A percentile compares a stretch with the other conserved stretches of the same genome.
These are phyloP conservation scores for Scedosporium minutisporum DNA, from an alignment of 2,329 filamentous ascomycete species.

Conservation along the genomic window DNA sequence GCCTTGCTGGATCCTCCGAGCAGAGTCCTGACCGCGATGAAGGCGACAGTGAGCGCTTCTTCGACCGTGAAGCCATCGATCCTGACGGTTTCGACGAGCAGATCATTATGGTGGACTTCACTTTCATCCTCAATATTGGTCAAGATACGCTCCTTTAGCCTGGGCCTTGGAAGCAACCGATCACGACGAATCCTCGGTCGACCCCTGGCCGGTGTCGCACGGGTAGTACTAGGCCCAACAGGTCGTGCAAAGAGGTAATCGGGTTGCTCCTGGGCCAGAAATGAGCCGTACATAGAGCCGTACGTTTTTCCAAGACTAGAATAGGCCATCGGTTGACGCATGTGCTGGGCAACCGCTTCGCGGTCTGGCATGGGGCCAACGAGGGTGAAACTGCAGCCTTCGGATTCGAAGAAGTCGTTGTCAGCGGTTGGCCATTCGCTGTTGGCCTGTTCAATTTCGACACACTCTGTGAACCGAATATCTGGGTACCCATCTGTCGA, in stretches of 20 bases:
- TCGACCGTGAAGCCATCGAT: conserved; percentile 6
- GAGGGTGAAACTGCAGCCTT: conserved; percentile 29
- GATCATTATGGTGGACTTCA: neutral
- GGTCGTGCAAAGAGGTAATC: neutral
- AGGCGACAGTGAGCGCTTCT: conserved; percentile 40
- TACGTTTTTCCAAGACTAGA: neutral
- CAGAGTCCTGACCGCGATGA: conserved; percentile 47
- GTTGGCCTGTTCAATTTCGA: conserved; percentile 14
- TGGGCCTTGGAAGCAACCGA: conserved; percentile 1
- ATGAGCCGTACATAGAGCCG: conserved; percentile 2
- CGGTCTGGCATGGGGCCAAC: conserved; percentile 33
- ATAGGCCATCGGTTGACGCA: neutral
- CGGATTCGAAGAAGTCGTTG: conserved; percentile 24
- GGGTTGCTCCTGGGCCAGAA: neutral
- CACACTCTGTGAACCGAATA: conserved; percentile 9
- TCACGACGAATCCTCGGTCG: conserved; percentile 7
- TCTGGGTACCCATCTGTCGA: neutral
- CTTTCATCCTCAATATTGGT: conserved; percentile 6
- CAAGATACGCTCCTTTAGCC: conserved; percentile 8
- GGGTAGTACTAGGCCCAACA: neutral
- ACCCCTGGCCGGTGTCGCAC: conserved; percentile 7
- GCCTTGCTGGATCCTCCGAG: conserved; percentile 50
- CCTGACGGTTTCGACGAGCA: neutral
- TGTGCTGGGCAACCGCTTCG: neutral
- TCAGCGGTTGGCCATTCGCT: conserved; percentile 23